phyloP scores from a whole-genome alignment of 768 basidiomycete species.

The Mycena venus region DNA sequence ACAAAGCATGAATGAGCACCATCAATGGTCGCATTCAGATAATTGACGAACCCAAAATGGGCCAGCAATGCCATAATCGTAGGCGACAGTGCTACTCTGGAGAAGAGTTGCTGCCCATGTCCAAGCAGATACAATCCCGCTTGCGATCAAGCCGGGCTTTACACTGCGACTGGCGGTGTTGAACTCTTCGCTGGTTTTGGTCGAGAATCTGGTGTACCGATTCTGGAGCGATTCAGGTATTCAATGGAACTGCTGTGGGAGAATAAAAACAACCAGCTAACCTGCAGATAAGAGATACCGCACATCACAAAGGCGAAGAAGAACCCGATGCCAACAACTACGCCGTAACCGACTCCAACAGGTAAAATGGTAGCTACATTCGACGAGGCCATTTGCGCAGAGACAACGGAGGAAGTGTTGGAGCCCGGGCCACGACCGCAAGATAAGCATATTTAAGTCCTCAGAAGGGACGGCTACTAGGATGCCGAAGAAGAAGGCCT shows the following conservation, averaged over 20 bases:
- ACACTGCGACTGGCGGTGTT: constrained; percentile 27
- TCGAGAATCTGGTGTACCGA: constrained; percentile 17
- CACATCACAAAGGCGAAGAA: constrained; percentile 22
- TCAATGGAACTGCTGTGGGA: background rate
- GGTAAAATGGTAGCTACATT: constrained; percentile 5
- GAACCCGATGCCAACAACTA: constrained; percentile 26
- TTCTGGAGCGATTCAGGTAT: background rate
- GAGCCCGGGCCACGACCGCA: background rate
- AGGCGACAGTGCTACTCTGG: constrained; percentile 66
- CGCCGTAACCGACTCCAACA: constrained; percentile 25
- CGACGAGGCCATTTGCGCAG: constrained; percentile 2
- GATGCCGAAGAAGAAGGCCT: constrained; percentile 5
- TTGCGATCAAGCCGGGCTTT: constrained; percentile 24
- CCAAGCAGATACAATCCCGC: constrained; percentile 51
- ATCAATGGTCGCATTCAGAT: background rate
- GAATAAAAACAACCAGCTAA: background rate
- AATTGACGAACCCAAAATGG: constrained; percentile 51
- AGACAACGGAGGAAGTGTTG: background rate
- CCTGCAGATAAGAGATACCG: constrained; percentile 18
- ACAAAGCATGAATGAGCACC: constrained; percentile 34
- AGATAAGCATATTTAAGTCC: background rate
- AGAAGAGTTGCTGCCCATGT: constrained; percentile 70
- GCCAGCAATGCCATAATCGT: constrained; percentile 65
- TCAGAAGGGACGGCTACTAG: background rate
- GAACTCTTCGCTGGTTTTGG: constrained; percentile 24